Evolutionary conservation across 208 protist species (phyloP).

Genomic region (Leishmania tropica): DNA sequence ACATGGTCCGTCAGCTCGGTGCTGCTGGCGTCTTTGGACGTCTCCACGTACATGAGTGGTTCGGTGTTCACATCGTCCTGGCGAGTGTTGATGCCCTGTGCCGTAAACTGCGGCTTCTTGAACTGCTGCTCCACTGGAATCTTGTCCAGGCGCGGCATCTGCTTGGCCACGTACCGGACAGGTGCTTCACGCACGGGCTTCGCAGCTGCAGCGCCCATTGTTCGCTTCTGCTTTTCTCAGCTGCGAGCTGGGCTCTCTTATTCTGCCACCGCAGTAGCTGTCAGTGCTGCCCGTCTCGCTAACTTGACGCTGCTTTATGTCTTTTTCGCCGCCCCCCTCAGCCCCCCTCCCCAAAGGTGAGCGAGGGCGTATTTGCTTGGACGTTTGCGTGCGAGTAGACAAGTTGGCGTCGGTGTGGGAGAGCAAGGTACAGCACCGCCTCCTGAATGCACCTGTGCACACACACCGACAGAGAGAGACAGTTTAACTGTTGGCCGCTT

Average conservation of each 20-base stretch:
- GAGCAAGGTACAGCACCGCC: not conserved
- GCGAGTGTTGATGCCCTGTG: conserved; percentile 81
- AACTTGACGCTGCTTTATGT: not conserved
- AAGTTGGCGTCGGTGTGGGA: not conserved
- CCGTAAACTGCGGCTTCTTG: conserved; percentile 76
- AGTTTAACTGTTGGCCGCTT: not conserved
- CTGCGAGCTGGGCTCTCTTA: not conserved
- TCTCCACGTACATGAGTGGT: conserved; percentile 88
- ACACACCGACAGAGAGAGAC: not conserved
- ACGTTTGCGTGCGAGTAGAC: not conserved
- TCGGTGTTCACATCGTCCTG: conserved; percentile 87
- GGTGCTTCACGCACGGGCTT: conserved; percentile 70
- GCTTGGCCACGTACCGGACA: conserved; percentile 82
- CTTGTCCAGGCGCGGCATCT: conserved; percentile 71
- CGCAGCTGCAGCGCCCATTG: conserved; percentile 49
- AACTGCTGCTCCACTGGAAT: conserved; percentile 81
- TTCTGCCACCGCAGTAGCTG: not conserved
- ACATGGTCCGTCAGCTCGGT: conserved; percentile 84
- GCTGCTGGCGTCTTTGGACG: conserved; percentile 75
- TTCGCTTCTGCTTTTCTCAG: no score
- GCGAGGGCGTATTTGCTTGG: not conserved
- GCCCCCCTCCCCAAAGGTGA: not conserved
- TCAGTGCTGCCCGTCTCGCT: not conserved
- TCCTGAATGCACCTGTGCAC: not conserved
- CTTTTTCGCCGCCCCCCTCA: not conserved